phyloP scores from a whole-genome alignment of 1,139 yeast species.

The Kodamaea derodonti region DNA sequence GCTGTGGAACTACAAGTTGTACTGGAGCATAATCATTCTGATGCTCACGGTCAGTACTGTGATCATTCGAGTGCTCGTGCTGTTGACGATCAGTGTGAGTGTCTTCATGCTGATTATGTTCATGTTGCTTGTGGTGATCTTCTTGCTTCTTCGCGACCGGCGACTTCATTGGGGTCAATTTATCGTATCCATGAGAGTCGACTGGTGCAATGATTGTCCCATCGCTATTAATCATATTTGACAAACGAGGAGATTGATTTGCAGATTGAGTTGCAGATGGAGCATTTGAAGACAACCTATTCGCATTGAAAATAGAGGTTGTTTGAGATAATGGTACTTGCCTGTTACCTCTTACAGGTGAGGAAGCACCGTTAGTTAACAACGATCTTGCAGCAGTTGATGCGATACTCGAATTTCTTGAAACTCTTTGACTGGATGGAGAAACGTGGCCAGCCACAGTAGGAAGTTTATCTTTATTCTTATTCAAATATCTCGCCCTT shows the following conservation, averaged over 20 bases:
- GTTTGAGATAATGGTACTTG: conserved; percentile 24
- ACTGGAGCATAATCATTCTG: conserved; percentile 6
- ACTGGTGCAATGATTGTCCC: conserved; percentile 46
- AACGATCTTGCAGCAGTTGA: conserved; percentile 23
- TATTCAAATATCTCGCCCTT: conserved; percentile 29
- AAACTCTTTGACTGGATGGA: conserved; percentile 14
- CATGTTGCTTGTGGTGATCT: conserved; percentile 4
- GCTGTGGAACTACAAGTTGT: conserved; percentile 10
- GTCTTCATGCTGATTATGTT: conserved; percentile 8
- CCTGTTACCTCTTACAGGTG: conserved; percentile 3
- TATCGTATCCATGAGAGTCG: conserved; percentile 21
- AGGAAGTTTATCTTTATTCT: conserved; percentile 11
- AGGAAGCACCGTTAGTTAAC: conserved; percentile 22
- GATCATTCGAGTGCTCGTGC: neutral
- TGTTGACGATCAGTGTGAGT: conserved; percentile 4
- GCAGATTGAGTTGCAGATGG: conserved; percentile 31
- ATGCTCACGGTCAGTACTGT: conserved; percentile 1
- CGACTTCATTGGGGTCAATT: conserved; percentile 1
- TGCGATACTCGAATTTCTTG: conserved; percentile 29
- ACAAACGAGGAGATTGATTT: conserved; percentile 35
- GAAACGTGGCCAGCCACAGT: conserved; percentile 5
- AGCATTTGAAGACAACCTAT: conserved; percentile 30
- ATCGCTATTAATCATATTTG: conserved; percentile 46
- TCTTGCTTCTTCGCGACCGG: conserved; percentile 7
- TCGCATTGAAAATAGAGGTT: conserved; percentile 22